Evolutionary conservation across 192 early-diverging fungal genomes (phyloP).

Genomic region (Oehlia diaphana): DNA sequence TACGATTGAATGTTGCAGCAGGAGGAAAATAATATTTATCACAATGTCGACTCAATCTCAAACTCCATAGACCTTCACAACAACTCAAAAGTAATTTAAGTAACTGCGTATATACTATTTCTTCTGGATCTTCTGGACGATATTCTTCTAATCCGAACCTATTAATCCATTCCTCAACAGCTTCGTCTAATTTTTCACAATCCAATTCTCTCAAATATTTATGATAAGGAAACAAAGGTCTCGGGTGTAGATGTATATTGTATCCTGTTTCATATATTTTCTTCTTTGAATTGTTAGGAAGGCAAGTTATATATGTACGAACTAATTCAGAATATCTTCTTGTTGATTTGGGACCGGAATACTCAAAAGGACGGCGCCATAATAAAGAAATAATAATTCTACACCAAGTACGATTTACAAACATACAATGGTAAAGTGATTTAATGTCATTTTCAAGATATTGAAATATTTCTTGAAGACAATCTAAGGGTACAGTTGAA

Average conservation of each 20-base stretch:
- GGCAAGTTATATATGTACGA: conserved; percentile 2
- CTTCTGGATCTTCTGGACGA: background rate
- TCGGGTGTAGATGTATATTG: background rate
- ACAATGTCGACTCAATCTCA: background rate
- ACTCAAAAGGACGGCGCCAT: conserved; percentile 21
- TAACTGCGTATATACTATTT: background rate
- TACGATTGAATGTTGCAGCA: background rate
- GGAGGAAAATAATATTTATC: background rate
- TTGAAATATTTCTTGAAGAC: conserved; percentile 3
- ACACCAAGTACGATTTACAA: conserved; percentile 22
- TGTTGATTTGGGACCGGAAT: background rate
- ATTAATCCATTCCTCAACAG: background rate
- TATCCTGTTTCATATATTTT: background rate
- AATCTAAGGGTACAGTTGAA: background rate
- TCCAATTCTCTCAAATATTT: background rate
- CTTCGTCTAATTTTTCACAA: background rate
- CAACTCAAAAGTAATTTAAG: background rate
- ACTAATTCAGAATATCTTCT: background rate
- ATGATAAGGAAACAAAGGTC: background rate
- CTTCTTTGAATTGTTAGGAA: background rate
- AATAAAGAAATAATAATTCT: conserved; percentile 6
- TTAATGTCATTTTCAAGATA: conserved; percentile 7
- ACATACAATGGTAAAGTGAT: background rate
- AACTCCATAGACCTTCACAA: background rate
- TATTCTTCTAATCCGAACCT: no score